Evolutionary conservation across 1,284 basidiomycete species (phyloP).

Genomic region (Agaricales sp.): DNA sequence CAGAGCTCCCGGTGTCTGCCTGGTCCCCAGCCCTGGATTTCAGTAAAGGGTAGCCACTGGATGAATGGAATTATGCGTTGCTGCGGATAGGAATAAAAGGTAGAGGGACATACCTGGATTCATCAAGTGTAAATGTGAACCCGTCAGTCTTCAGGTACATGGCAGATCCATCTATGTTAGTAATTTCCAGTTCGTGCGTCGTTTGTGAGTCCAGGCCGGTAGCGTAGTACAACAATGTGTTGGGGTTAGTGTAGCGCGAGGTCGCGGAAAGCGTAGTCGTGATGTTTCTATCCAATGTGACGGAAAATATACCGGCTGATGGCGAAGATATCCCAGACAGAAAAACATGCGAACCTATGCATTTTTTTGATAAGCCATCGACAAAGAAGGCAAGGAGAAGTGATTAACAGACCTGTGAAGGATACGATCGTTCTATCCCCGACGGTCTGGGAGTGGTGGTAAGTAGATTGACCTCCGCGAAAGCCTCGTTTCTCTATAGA

Average conservation of each 20-base stretch:
- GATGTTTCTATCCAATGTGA: slow-evolving; percentile 41
- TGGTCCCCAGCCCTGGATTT: slow-evolving; percentile 15
- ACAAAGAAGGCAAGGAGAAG: not conserved
- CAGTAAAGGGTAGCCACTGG: slow-evolving; percentile 26
- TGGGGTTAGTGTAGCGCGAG: slow-evolving; percentile 41
- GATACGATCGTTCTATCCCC: slow-evolving; percentile 34
- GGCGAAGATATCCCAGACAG: slow-evolving; percentile 47
- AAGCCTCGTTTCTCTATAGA: not conserved
- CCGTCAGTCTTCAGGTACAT: slow-evolving; percentile 26
- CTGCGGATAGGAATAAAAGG: no score
- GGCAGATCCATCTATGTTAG: slow-evolving; percentile 43
- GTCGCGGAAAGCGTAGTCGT: slow-evolving; percentile 32
- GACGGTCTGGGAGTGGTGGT: slow-evolving; percentile 34
- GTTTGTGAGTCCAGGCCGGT: slow-evolving; percentile 43
- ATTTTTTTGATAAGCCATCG: slow-evolving; percentile 7
- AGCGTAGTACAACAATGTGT: slow-evolving; percentile 48
- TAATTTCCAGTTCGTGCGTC: slow-evolving; percentile 40
- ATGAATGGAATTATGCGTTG: no score
- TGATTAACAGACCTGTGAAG: slow-evolving; percentile 34
- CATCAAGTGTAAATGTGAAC: slow-evolving; percentile 21
- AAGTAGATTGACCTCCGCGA: slow-evolving; percentile 12
- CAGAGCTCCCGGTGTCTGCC: slow-evolving; percentile 8
- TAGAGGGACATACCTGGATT: slow-evolving; percentile 25
- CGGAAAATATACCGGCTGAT: slow-evolving; percentile 42
- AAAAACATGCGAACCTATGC: slow-evolving; percentile 44